A percentile compares a stretch with the other conserved stretches of the same genome.
Conservation (phyloP, 2,329 filamentous ascomycete genomes). For the Dactylonectria estremocensis region DNA sequence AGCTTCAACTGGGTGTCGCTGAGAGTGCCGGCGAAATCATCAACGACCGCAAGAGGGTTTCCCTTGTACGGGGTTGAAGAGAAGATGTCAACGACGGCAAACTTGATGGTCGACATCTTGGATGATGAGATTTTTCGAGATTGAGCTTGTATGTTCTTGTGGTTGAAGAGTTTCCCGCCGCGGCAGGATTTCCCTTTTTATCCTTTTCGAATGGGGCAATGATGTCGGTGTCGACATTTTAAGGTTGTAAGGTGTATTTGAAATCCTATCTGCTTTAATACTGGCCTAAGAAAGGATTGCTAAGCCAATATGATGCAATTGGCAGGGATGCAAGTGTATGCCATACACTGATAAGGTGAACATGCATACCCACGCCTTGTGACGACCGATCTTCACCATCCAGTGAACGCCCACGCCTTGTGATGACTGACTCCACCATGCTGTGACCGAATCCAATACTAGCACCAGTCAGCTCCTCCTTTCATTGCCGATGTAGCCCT, state of each 20-base stretch:
- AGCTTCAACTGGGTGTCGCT: conserved; percentile 40
- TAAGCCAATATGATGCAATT: too few relatives aligned
- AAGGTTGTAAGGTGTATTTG: too few relatives aligned
- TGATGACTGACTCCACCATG: background rate
- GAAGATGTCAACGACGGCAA: conserved; percentile 40
- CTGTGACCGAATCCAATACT: background rate
- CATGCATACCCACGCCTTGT: background rate
- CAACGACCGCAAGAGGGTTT: conserved; percentile 42
- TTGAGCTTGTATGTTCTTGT: too few relatives aligned
- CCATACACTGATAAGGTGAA: background rate
- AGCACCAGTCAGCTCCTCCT: background rate
- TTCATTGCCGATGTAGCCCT: background rate
- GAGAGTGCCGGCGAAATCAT: conserved; percentile 29
- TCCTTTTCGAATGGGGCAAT: too few relatives aligned
- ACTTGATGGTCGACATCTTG: conserved; percentile 7
- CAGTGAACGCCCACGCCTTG: too few relatives aligned
- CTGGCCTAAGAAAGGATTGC: too few relatives aligned
- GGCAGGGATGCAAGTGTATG: background rate
- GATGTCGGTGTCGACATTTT: too few relatives aligned
- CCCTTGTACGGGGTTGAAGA: conserved; percentile 37
- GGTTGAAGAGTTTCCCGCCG: too few relatives aligned
- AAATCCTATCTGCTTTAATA: too few relatives aligned
- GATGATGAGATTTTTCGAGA: background rate
- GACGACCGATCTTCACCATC: too few relatives aligned
- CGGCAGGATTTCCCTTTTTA: too few relatives aligned